These are phyloP conservation scores for Floccularia luteovirens DNA, from an alignment of 768 basidiomycete species.

Conservation along the genomic window DNA sequence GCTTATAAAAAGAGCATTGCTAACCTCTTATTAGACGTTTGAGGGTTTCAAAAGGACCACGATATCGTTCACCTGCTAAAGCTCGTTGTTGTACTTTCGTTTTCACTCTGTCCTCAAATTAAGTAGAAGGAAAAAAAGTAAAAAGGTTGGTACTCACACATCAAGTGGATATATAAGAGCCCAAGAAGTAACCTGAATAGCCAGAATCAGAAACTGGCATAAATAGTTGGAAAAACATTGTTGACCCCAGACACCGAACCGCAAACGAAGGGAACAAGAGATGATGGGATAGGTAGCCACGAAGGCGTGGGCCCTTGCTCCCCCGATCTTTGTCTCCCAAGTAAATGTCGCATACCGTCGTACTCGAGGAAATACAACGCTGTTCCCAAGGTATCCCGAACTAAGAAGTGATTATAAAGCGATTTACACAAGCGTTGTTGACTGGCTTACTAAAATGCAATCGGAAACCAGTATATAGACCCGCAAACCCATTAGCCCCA, in stretches of 20 bases:
- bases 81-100: conserved; percentile 95
- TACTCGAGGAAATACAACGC: conserved; percentile 93
- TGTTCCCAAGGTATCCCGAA: conserved; percentile 86
- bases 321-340: conserved; percentile 71
- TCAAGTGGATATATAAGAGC: conserved; percentile 91
- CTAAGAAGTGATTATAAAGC: conserved; percentile 24
- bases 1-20: conserved; percentile 4
- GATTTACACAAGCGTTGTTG: conserved; percentile 2
- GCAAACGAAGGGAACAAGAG: conserved; percentile 84
- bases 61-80: conserved; percentile 68
- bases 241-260: conserved; percentile 83
- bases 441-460: conserved; percentile 68
- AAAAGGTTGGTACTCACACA: conserved; percentile 48
- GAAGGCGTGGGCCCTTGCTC: conserved; percentile 78
- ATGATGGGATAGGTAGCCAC: conserved; percentile 78
- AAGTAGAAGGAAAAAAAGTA: not conserved
- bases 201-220: conserved; percentile 17
- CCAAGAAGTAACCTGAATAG: conserved; percentile 63
- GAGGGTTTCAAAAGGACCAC: conserved; percentile 68
- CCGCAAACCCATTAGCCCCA: conserved; percentile 48
- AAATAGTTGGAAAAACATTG: conserved; percentile 23
- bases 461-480: conserved; percentile 78
- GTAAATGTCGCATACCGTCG: conserved; percentile 81
- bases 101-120: conserved; percentile 53
- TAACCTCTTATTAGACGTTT: conserved; percentile 75